Evolutionary conservation across 257 asterid species (phyloP).

Genomic region (Orobanche coerulescens): DNA sequence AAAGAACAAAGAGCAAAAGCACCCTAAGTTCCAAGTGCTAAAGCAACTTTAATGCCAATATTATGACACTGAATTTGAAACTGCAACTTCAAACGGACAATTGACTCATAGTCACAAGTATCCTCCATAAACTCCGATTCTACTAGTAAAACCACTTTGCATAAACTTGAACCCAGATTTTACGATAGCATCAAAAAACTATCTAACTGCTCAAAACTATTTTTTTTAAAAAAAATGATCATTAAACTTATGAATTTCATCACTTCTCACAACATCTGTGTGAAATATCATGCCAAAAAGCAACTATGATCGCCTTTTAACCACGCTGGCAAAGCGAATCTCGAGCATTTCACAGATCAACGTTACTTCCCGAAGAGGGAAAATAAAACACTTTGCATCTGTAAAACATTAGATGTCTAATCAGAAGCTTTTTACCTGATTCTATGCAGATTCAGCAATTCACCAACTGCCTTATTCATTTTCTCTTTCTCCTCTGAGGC

Average conservation of each 20-base stretch:
- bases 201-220: too few species aligned
- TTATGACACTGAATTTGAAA: not conserved
- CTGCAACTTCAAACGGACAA: not conserved
- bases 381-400: not conserved
- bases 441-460: constrained; percentile 42
- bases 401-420: not conserved
- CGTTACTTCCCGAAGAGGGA: not conserved
- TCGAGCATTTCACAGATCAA: not conserved
- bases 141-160: not conserved
- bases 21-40: constrained; percentile 2
- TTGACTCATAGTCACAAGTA: not conserved
- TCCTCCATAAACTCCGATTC: not conserved
- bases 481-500: constrained; percentile 45
- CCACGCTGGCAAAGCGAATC: not conserved
- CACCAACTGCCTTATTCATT: constrained; percentile 38
- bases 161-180: constrained; percentile 2
- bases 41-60: constrained; percentile 11
- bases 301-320: not conserved
- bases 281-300: not conserved
- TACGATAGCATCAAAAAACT: not conserved
- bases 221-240: not conserved
- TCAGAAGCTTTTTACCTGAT: constrained; percentile 42
- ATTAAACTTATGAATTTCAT: not conserved
- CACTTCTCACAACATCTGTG: constrained; percentile 1
- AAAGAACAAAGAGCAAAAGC: constrained; percentile 2